A percentile compares a stretch with the other conserved stretches of the same genome.
These are phyloP conservation scores for Chytriomyces hyalinus DNA, from an alignment of 192 early-diverging fungal species.

Conservation along the genomic window DNA sequence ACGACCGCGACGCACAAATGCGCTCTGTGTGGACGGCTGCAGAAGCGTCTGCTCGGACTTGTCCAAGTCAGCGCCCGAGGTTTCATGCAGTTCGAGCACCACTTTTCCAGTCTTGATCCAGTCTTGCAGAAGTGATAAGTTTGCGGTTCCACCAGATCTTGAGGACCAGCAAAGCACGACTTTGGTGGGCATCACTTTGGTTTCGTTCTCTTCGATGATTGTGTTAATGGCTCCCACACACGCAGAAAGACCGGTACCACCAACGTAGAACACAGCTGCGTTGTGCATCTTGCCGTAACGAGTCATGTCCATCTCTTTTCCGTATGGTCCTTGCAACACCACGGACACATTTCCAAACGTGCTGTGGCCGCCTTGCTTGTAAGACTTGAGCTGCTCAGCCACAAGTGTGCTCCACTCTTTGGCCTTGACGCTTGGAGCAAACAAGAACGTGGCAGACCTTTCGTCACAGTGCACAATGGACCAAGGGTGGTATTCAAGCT, in stretches of 20 bases:
- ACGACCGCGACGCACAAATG: not conserved
- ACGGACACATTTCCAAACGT: too few relatives aligned
- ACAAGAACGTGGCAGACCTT: slow-evolving; percentile 12
- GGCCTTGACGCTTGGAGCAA: not conserved
- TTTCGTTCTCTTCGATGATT: not conserved
- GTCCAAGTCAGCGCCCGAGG: not conserved
- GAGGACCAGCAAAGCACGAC: not conserved
- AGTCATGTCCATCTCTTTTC: too few relatives aligned
- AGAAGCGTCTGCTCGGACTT: not conserved
- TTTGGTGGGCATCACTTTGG: not conserved
- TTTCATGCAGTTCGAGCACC: not conserved
- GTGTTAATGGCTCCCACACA: slow-evolving; percentile 3
- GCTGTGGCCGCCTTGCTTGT: not conserved
- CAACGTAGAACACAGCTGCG: too few relatives aligned
- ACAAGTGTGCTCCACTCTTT: slow-evolving; percentile 24
- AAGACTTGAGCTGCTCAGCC: not conserved
- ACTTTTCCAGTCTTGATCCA: not conserved
- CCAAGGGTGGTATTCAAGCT: slow-evolving; percentile 80
- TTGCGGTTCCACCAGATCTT: not conserved
- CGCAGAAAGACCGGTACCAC: too few relatives aligned
- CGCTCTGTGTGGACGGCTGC: not conserved
- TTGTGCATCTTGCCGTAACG: not conserved
- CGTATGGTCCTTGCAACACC: too few relatives aligned
- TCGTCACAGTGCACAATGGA: slow-evolving; percentile 65
- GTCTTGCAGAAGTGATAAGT: not conserved